phyloP scores from a whole-genome alignment of 192 early-diverging fungal species.

The Coemansia sp. region DNA sequence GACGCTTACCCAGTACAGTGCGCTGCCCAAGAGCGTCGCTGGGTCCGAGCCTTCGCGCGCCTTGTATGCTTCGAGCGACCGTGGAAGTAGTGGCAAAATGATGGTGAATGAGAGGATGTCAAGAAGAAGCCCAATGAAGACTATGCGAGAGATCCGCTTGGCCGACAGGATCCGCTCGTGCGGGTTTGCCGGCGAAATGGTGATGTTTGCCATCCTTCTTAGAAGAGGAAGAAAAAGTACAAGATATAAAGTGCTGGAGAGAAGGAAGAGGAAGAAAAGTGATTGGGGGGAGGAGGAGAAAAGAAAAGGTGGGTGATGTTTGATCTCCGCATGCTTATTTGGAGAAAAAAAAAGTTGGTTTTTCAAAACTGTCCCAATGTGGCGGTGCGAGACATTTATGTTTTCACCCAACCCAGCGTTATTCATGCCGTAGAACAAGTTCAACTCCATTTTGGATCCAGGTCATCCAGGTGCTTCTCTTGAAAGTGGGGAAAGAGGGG shows the following conservation, averaged over 20 bases:
- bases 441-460: background rate
- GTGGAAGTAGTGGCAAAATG: constrained; percentile 92
- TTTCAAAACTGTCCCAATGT: background rate
- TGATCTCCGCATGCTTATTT: background rate
- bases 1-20: constrained; percentile 11
- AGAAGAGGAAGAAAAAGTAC: background rate
- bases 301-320: background rate
- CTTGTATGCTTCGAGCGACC: constrained; percentile 87
- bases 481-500: background rate
- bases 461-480: background rate
- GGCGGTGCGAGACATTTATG: background rate
- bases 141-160: constrained; percentile 45
- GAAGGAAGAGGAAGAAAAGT: background rate
- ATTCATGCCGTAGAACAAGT: background rate
- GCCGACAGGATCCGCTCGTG: constrained; percentile 15
- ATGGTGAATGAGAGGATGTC: constrained; percentile 98
- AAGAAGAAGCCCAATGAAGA: constrained; percentile 87
- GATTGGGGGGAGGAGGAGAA: background rate
- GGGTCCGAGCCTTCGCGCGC: constrained; percentile 47
- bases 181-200: background rate
- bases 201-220: background rate
- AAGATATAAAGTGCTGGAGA: background rate
- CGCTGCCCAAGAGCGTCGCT: constrained; percentile 47
- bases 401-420: background rate
- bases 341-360: background rate